These are phyloP conservation scores for Wickerhamiella vanderwaltii DNA, from an alignment of 805 yeast genomes.

Conservation along the genomic window DNA sequence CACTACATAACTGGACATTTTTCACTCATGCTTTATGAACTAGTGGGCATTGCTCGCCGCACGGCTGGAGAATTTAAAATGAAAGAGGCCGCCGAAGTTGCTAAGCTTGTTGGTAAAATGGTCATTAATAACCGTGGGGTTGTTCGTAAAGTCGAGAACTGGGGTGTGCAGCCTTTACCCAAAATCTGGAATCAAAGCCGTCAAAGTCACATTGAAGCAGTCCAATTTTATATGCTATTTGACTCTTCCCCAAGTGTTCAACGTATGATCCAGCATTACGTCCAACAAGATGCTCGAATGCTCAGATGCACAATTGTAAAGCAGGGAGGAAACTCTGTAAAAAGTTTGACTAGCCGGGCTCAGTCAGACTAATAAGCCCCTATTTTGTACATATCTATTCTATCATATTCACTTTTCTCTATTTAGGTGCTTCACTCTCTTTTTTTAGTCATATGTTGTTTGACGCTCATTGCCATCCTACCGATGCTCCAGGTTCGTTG, in stretches of 20 bases:
- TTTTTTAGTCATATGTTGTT: constrained; percentile 16
- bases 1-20: no score
- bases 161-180: constrained; percentile 72
- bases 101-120: constrained; percentile 65
- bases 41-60: constrained; percentile 72
- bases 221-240: constrained; percentile 73
- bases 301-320: constrained; percentile 64
- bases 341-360: constrained; percentile 12
- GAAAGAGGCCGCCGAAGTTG: constrained; percentile 53
- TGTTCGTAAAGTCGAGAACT: constrained; percentile 65
- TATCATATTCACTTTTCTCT: not conserved
- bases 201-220: constrained; percentile 82
- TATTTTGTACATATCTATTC: constrained; percentile 10
- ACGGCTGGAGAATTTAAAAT: constrained; percentile 34
- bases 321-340: constrained; percentile 24
- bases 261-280: constrained; percentile 64
- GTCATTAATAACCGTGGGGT: constrained; percentile 86
- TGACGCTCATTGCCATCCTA: constrained; percentile 34
- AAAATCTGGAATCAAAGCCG: constrained; percentile 73
- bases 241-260: constrained; percentile 82
- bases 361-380: not conserved
- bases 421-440: not conserved
- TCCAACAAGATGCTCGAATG: constrained; percentile 83
- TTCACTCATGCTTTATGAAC: constrained; percentile 92
- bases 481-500: constrained; percentile 24